Evolutionary conservation across 192 early-diverging fungal species (phyloP), one percentile per base, ranked within the genome.

Genomic region (Diversispora eburnea): DNA sequence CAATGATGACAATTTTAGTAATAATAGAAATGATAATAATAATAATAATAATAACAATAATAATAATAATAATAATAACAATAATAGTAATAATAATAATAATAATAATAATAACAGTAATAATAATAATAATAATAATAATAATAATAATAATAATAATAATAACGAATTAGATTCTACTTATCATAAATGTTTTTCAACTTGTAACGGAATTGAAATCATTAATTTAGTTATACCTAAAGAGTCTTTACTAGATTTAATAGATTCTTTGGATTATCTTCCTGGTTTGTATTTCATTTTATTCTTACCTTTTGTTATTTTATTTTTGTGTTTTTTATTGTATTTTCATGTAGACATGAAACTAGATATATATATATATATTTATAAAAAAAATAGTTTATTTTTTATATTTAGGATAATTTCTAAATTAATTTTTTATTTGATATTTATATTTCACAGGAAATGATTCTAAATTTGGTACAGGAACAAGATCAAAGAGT

Each of bases 241-340:
- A 63, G 17, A 43, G 15, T 33, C 41, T 41, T 15, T 63, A 41
- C 42, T 63, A 17, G 61, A 63, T 7, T 63, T 63, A 8, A 42
- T 63, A 41, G 61, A 63, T n/a, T 33, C 61, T 17, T 63, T 63
- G 61, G 61, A 63, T 63, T 7, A 12, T 63, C 61, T 63, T 43
- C 4, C 61, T 63, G 61, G 61, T 63, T 63, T 8, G 61, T 63
- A 42, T 17, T 43, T 7, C 8, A 17, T 63, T 63, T 17, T 62
- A 33, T 33, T 33, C 25, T 33, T 33, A 33, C 2, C 25, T 33
- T 33, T 33, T 33, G 25, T 33, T 33, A 33, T 33, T 33, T 33
- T 33, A 33, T 33, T 33, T 33, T 33, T 33, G 25, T 33, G 25
- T 33, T 33, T 2, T 2, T 33, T 33, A 33, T 33, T 33, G 25